Evolutionary conservation across 1,284 basidiomycete genomes (phyloP), one percentile per base, ranked within the genome.

Genomic region (Ustilago esculenta): DNA sequence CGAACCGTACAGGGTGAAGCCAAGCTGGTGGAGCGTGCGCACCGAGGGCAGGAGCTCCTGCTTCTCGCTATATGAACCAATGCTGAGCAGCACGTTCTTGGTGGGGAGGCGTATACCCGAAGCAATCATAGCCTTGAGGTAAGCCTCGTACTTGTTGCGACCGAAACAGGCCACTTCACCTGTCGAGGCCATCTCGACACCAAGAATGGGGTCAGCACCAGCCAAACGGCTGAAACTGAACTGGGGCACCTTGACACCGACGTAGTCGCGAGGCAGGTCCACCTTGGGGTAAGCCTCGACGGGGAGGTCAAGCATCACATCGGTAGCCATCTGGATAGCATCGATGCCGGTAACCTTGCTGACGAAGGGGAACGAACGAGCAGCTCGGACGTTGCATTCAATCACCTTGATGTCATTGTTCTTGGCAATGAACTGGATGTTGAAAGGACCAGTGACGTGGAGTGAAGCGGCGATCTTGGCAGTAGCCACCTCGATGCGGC

Each of bases 371-470:
- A 97, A 98, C 1, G 95, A 98, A 60, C 96, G 89, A 24, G 95
- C 94, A 3, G 96, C 96, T 64, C 95, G 92, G 34, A 98, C 86
- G 84, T 98, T 98, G 85, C 95, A 98, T 84, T 98, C 95, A 82
- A 98, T 98, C 76, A 98, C 95, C 87, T 98, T 97, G 87, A 98
- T 98, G 84, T 98, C 95, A 85, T 98, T 98, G 85, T 98, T 91
- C 87, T 98, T 98, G 57, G 94, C 94, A 77, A 98, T 97, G 85
- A 98, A 97, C 85, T 98, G 96, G 82, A 98, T 98, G 84, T 98
- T 98, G 88, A 92, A 98, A 2, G 95, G 96, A 23, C 95, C 96
- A 4, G 95, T 98, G 49, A 98, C 94, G 82, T 98, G 96, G 59
- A 98, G 88, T n/a, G 75, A 55, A 21, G 94, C 94, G 25, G 92